Percentiles rank a stretch among this genome's conserved stretches.
These are phyloP conservation scores for Globisporangium cederbergense DNA, from an alignment of 352 stramenopile genomes.

Conservation along the genomic window DNA sequence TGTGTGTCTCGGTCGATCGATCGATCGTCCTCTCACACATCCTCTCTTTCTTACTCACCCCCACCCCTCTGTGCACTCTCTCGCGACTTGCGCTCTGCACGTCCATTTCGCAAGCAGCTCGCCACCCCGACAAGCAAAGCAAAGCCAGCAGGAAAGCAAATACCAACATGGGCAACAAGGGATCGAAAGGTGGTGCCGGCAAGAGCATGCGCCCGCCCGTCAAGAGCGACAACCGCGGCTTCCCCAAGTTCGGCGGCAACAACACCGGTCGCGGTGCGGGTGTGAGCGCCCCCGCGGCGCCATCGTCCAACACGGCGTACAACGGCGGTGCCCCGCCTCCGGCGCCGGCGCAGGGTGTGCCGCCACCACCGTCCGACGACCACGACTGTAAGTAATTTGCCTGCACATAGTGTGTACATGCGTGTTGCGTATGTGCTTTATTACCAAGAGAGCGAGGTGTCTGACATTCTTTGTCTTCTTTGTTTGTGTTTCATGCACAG, in stretches of 20 bases:
- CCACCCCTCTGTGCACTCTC: not conserved
- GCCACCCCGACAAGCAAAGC: constrained; percentile 1
- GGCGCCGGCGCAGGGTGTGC: constrained; percentile 15
- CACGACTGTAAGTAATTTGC: constrained; percentile 56
- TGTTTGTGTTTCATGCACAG: constrained; percentile 23
- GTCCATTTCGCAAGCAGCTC: constrained; percentile 11
- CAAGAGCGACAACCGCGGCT: constrained; percentile 82
- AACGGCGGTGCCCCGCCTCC: constrained; percentile 8
- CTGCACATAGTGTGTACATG: not conserved
- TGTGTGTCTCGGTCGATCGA: not conserved
- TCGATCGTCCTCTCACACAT: constrained; percentile 8
- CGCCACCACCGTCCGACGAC: constrained; percentile 23
- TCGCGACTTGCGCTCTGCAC: not conserved
- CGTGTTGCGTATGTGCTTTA: constrained; percentile 2
- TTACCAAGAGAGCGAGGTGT: too few species aligned
- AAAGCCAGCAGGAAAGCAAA: not conserved
- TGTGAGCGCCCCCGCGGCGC: constrained; percentile 70
- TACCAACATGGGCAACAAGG: constrained; percentile 76
- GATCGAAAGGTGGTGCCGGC: constrained; percentile 69
- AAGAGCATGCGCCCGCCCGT: constrained; percentile 64
- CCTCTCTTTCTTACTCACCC: constrained; percentile 16
- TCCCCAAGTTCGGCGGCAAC: constrained; percentile 58
- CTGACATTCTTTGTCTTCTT: constrained; percentile 9
- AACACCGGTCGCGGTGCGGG: constrained; percentile 56
- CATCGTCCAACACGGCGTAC: constrained; percentile 30